These are phyloP conservation scores for Oryza coarctata DNA, from an alignment of 176 grass and related monocot genomes.

Conservation along the genomic window DNA sequence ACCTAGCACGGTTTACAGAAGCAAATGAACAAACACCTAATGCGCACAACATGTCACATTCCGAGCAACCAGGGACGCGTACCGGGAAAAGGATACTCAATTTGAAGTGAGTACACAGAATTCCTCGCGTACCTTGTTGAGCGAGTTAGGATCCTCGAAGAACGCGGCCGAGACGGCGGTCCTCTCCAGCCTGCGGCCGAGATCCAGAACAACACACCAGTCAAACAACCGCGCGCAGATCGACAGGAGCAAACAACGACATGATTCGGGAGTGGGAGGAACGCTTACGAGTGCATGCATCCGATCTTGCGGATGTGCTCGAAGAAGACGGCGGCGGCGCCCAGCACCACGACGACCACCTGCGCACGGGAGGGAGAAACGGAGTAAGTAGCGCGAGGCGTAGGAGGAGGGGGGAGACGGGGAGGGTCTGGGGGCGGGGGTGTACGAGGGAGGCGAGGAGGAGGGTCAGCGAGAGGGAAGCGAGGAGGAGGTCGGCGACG, in stretches of 20 bases:
- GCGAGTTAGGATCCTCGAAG: constrained; percentile 88
- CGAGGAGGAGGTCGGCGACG: constrained; percentile 31
- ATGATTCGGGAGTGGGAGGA: background rate
- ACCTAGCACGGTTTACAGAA: constrained; percentile 50
- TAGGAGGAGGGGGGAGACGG: background rate
- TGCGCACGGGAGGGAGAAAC: constrained; percentile 32
- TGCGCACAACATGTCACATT: background rate
- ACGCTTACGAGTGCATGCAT: constrained; percentile 72
- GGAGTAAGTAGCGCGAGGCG: background rate
- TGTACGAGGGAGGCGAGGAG: constrained; percentile 56
- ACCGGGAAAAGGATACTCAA: background rate
- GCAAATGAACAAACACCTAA: constrained; percentile 35
- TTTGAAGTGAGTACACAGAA: background rate
- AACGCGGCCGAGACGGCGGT: constrained; percentile 54
- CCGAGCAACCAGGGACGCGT: background rate
- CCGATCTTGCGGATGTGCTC: constrained; percentile 87
- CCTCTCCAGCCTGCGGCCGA: constrained; percentile 65
- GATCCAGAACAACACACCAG: constrained; percentile 33
- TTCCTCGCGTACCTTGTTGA: constrained; percentile 63
- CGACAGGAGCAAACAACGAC: background rate
- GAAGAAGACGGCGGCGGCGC: constrained; percentile 65
- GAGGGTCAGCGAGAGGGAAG: constrained; percentile 52
- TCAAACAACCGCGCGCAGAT: constrained; percentile 40
- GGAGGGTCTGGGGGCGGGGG: background rate
- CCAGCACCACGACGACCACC: constrained; percentile 49